Evolutionary conservation across 805 yeast genomes (phyloP), one percentile per base, ranked within the genome.

Genomic region (Schizosaccharomyces octosporus): DNA sequence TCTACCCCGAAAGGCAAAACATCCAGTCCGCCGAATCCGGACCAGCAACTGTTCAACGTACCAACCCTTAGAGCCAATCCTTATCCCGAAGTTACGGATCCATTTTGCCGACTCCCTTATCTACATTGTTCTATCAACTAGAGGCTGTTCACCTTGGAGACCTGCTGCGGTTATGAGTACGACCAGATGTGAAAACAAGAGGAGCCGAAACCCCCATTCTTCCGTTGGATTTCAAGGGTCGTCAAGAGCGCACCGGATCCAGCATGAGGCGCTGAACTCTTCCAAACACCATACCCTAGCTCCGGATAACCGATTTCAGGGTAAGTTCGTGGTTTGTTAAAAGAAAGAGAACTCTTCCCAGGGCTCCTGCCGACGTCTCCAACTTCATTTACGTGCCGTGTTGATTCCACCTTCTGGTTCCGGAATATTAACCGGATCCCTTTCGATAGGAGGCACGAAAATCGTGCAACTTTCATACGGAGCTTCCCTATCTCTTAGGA

Each of bases 61-160:
- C 72, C 73, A 70, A 70, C 69, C 74, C 73, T 70, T 69, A 71
- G 73, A 71, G 74, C 73, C 74, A 72, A 72, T 72, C 72, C 74
- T 72, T 71, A 67, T 72, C 74, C 73, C 74, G 73, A 71, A 71
- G 74, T 71, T 71, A 72, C 73, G 72, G 73, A 72, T 70, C 73
- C 67, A 72, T 69, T 72, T 71, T 72, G 74, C 74, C 73, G 74
- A 72, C 73, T 72, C 74, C 74, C 74, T 70, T 71, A 72, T 70
- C 74, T 71, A 72, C 74, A 70, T 72, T 51, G 29, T 51, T 71
- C 74, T 72, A 70, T 72, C 73, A 72, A 71, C 74, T 71, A 72
- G 74, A 72, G 74, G 74, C 74, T 71, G 74, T 72, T 72, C 72
- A 71, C 74, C 75, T 72, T 70, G 75, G 74, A 72, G 74, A 72